These are phyloP conservation scores for Inonotus obliquus DNA, from an alignment of 1,284 basidiomycete species.

Conservation along the genomic window DNA sequence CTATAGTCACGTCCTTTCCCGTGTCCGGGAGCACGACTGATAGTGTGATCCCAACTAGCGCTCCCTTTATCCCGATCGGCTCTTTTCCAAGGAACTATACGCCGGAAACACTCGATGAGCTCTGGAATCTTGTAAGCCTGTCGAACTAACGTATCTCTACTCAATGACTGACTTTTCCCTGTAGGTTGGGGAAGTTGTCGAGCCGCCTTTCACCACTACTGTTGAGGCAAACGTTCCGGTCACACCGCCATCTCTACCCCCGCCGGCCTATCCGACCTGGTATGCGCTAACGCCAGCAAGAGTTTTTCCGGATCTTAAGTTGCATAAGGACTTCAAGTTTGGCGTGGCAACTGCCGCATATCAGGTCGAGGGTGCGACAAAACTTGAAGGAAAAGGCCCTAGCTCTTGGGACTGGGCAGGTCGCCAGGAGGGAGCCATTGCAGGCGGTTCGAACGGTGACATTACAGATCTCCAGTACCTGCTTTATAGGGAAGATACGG, in stretches of 20 bases:
- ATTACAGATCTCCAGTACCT: conserved; percentile 44
- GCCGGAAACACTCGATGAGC: conserved; percentile 31
- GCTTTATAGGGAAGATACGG: conserved; percentile 44
- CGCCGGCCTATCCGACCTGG: conserved; percentile 40
- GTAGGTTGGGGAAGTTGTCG: conserved; percentile 40
- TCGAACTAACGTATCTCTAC: neutral
- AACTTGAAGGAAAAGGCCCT: conserved; percentile 44
- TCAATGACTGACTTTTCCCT: neutral
- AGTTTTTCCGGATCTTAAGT: conserved; percentile 36
- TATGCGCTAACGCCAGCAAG: conserved; percentile 37
- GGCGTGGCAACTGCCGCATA: conserved; percentile 45
- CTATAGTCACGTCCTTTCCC: neutral
- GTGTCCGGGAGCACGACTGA: neutral
- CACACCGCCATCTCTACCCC: conserved; percentile 37
- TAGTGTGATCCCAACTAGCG: neutral
- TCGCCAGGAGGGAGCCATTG: conserved; percentile 34
- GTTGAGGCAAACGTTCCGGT: conserved; percentile 34
- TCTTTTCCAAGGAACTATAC: conserved; percentile 37
- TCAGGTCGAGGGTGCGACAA: conserved; percentile 45
- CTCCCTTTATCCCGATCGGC: conserved; percentile 34
- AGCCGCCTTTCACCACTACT: conserved; percentile 43
- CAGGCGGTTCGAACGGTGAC: conserved; percentile 33
- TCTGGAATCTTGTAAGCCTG: conserved; percentile 39
- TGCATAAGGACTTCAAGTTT: conserved; percentile 40
- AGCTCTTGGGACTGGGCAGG: conserved; percentile 46